Conservation (phyloP, 148 eudicot species). For the Vaccinium myrtillus region DNA sequence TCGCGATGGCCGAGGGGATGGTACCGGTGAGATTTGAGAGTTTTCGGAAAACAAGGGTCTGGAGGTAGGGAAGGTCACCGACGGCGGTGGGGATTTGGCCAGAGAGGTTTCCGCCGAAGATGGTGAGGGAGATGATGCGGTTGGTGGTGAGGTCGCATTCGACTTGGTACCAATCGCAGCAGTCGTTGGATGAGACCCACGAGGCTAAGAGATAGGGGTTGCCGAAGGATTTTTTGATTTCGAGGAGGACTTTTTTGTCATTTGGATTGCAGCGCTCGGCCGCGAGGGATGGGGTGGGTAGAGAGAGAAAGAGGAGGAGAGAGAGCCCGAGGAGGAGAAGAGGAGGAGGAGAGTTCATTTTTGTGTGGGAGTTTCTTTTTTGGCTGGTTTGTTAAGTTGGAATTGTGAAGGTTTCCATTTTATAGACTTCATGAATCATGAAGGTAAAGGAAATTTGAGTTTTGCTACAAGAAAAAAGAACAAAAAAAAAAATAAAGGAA, state of each 20-base stretch:
- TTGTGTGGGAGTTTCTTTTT: too few species aligned
- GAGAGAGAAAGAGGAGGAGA: slow-evolving; percentile 11
- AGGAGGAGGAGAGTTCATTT: too few species aligned
- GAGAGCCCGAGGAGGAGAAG: slow-evolving; percentile 17
- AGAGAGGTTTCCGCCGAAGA: slow-evolving; percentile 23
- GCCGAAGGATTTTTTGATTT: slow-evolving; percentile 31
- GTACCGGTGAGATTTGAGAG: slow-evolving; percentile 46
- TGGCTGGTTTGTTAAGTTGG: too few species aligned
- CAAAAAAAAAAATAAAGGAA: too few species aligned
- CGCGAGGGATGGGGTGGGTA: slow-evolving; percentile 16
- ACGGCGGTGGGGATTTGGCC: slow-evolving; percentile 39
- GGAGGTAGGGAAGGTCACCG: slow-evolving; percentile 36
- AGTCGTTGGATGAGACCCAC: slow-evolving; percentile 35
- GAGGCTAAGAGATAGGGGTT: slow-evolving; percentile 32
- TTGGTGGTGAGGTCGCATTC: slow-evolving; percentile 32
- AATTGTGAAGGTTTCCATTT: too few species aligned
- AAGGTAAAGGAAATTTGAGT: too few species aligned
- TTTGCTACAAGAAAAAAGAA: too few species aligned
- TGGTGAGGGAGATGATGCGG: slow-evolving; percentile 37
- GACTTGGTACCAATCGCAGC: slow-evolving; percentile 44
- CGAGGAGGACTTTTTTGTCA: slow-evolving; percentile 40
- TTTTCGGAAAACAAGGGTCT: slow-evolving; percentile 26
- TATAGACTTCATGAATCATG: too few species aligned
- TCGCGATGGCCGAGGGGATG: slow-evolving; percentile 35
- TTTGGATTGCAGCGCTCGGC: slow-evolving; percentile 37